Evolutionary conservation across 73 alveolate species (phyloP), one percentile per base, ranked within the genome.

Genomic region (Paramecium tetraurelia): DNA sequence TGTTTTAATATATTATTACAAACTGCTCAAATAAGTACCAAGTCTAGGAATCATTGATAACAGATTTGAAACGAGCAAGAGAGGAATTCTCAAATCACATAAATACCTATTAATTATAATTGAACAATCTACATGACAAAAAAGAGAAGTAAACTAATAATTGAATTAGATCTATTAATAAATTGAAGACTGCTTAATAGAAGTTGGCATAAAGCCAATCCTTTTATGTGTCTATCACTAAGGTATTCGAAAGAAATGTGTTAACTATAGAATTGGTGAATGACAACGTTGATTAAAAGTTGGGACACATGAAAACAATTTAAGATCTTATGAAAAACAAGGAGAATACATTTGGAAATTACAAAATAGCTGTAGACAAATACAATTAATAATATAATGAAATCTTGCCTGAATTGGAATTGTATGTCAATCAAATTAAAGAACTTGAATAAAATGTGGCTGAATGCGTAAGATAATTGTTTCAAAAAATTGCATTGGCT

Each of bases 181-280:
- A 40, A 72, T 43, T 44, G 46, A 40, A 24, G 14, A 0, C 8
- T 0, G 75, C 90, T 7, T 43, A 9, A 3, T 80, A 80, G 24
- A 80, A 44, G 31, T 46, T 24, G 33, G 22, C 7, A 5, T 20
- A 44, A 35, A 80, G 90, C 21, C 24, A 44, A 44, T 43, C 27
- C 16, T 80, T 41, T 43, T 80, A 80, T 41, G 7, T 24, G 11
- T 48, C 86, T 1, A 80, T 80, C 20, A 11, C 46, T 11, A 80
- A 48, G 43, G 90, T 80, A 8, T 44, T 40, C 18, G 90, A 80
- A 80, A 40, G 90, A 44, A 80, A 80, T 80, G 43, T 80, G 10
- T n/a, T 46, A 21, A 24, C 90, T 0, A 22, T 80, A 4, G 90
- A 80, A 20, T 80, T 43, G 7, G 44, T 80, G 3, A 48, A 80